phyloP scores from a whole-genome alignment of 805 yeast species.

The Yarrowia deformans region DNA sequence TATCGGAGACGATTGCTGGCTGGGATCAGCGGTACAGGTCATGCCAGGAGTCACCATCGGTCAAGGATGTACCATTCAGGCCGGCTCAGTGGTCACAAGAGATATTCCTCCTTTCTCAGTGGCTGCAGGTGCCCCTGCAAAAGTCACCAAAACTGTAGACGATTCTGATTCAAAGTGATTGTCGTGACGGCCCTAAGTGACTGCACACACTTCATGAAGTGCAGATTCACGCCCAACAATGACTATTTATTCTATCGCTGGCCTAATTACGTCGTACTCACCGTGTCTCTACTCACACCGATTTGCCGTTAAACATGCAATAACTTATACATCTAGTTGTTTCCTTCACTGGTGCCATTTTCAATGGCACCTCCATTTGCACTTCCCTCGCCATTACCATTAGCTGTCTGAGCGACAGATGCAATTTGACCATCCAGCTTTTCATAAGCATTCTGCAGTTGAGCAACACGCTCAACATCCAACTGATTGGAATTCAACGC shows the following conservation, averaged over 20 bases:
- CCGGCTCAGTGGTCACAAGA: constrained; percentile 69
- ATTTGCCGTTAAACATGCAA: constrained; percentile 6
- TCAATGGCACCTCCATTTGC: constrained; percentile 4
- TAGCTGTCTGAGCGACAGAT: constrained; percentile 15
- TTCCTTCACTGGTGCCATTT: neutral
- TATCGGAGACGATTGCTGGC: constrained; percentile 73
- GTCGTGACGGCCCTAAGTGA: no score
- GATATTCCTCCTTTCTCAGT: constrained; percentile 63
- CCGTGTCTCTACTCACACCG: no score
- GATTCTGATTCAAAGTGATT: constrained; percentile 4
- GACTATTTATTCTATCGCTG: neutral
- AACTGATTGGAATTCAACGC: constrained; percentile 15
- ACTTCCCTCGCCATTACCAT: constrained; percentile 5
- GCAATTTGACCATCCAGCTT: constrained; percentile 16
- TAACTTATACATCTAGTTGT: constrained; percentile 20
- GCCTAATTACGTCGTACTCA: no score
- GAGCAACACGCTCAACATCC: constrained; percentile 9
- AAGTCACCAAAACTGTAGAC: constrained; percentile 46
- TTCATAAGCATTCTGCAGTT: constrained; percentile 18
- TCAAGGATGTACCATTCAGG: constrained; percentile 66
- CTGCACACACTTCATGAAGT: no score
- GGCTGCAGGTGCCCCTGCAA: constrained; percentile 71
- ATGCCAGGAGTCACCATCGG: constrained; percentile 75
- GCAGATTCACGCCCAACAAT: no score
- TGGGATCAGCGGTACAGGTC: constrained; percentile 62